These are phyloP conservation scores for Neurospora sp. DNA, from an alignment of 495 filamentous ascomycete genomes.

Conservation along the genomic window DNA sequence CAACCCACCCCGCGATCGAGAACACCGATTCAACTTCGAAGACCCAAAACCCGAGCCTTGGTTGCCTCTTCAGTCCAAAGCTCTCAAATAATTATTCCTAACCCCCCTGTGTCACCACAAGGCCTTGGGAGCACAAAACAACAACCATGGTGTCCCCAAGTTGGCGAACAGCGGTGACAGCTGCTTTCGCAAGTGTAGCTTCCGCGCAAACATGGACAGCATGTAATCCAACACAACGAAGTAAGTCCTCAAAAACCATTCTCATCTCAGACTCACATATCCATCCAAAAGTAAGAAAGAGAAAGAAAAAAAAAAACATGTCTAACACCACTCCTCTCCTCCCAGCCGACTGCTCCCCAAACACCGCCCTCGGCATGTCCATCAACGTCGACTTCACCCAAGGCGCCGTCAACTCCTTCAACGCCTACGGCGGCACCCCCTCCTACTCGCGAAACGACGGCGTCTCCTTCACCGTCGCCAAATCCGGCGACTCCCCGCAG, in stretches of 20 bases:
- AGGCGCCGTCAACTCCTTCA: conserved; percentile 62
- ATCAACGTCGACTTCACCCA: conserved; percentile 72
- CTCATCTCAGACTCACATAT: background rate
- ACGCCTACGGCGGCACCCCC: conserved; percentile 48
- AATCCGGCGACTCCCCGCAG: conserved; percentile 72
- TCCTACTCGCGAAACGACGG: conserved; percentile 63
- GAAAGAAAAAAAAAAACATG: background rate
- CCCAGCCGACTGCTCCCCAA: conserved; percentile 51
- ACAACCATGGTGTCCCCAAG: conserved; percentile 7
- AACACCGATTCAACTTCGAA: background rate
- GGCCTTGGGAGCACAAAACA: background rate
- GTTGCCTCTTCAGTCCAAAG: background rate
- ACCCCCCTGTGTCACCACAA: background rate
- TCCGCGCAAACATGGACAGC: conserved; percentile 23
- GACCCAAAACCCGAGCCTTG: background rate
- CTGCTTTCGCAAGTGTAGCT: conserved; percentile 4
- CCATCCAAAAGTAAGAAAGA: background rate
- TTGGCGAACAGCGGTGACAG: conserved; percentile 12
- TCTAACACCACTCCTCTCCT: background rate
- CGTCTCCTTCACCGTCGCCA: conserved; percentile 73
- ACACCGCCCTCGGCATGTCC: conserved; percentile 73
- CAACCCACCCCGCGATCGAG: background rate
- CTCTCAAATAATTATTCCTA: background rate
- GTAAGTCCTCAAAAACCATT: conserved; percentile 8
- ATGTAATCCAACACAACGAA: conserved; percentile 22